Evolutionary conservation across 495 filamentous ascomycete species (phyloP), one percentile per base, ranked within the genome.

Genomic region (Penicillium tannophilum): DNA sequence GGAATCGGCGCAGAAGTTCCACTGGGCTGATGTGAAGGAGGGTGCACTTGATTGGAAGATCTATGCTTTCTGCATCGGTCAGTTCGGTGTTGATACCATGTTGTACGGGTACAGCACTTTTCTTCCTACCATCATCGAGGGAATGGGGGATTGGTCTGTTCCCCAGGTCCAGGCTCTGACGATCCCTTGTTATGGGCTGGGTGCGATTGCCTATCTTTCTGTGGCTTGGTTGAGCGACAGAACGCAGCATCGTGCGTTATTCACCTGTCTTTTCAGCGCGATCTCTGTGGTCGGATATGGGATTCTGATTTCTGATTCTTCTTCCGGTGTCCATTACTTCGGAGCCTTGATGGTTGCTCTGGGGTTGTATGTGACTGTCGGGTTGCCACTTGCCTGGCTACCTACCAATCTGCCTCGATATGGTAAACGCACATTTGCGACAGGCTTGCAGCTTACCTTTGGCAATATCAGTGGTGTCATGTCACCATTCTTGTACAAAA

Each of bases 31-130:
- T 61, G 79, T 85, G 44, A 71, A 71, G 56, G 71, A 75, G 26
- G 77, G 75, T 4, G 56, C 86, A 6, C 63, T 72, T 48, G 87
- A 90, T 66, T 88, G 85, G 85, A 88, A 88, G 70, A 83, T 89
- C 35, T 88, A 81, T 56, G 71, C 75, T 16, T 90, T 91, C 68
- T 88, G 83, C 61, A 71, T 85, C 44, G 88, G 71, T 4, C 71
- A 90, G 65, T 91, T 91, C 59, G 86, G 88, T 2, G 74, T 78
- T 11, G 87, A 88, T 63, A 90, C 84, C 9, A 87, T 91, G 83
- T 78, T 91, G 1, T 93, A 93, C 67, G 88, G 88, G 4, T 93
- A 84, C 70, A 85, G 82, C 59, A 90, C 87, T 1, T 93, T 93
- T 63, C 75, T 91, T 4, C 89, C 90, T 0, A 93, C 88, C 23